Base-by-base conservation (phyloP, 108 stramenopile species). In the Discostella pseudostelligera region DNA sequence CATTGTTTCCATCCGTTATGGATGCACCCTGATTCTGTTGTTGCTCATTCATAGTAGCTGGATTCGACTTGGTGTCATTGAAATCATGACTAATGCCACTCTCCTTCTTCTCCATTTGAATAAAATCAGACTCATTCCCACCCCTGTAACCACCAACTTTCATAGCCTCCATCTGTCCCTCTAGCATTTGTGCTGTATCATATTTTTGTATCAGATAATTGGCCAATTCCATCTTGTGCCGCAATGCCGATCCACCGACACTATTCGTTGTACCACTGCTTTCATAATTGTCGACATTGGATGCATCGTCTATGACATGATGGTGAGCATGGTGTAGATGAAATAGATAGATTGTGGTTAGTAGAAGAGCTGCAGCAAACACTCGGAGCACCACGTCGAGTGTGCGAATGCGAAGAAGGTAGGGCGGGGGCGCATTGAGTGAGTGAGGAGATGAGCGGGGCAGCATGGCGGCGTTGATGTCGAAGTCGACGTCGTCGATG, bases 181-280 rank as follows among this genome's bases (percentile, higher is more conserved):
- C 26, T 20, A 60, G 51, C n/a, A 43, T 28, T 39, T 67, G 44
- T 12, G 1, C 36, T 0, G 42, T 40, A 44, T 74, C 54, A 28
- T 53, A 45, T 57, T 62, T 74, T 17, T 67, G 26, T 32, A 74
- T 36, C 3, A 74, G 37, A 46, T 48, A 74, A 39, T 74, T 5
- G 6, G 73, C 73, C 39, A 74, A 36, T 22, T 74, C 73, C 45
- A 74, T 49, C 67, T 74, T 74, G 46, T 74, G 73, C 14, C 54
- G 65, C 11, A 67, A 24, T 12, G 73, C 73, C 20, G 59, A 55
- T 19, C 65, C 65, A 1, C 65, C 73, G 1, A 56, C 55, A 47
- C 73, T 62, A 46, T 74, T 61, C 14, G 65, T 24, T 25, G 21
- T 26, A 0, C 50, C 73, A 19, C 43, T n/a, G n/a, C n/a, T 39